A percentile compares a stretch with the other conserved stretches of the same genome.
phyloP scores from a whole-genome alignment of 768 basidiomycete species.

The Mycena haematopus region DNA sequence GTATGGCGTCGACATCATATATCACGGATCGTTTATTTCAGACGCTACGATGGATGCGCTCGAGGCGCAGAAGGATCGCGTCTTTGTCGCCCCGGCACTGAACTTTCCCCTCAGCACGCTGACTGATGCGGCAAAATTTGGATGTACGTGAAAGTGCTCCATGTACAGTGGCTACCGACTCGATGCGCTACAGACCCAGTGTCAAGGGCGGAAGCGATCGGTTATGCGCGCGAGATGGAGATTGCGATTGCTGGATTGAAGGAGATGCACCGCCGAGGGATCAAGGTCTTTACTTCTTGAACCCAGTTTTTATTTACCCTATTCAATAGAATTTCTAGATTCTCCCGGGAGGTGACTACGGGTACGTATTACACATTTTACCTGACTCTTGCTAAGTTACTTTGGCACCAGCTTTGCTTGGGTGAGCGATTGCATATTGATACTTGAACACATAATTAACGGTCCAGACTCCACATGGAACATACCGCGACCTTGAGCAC shows the following conservation, averaged over 20 bases:
- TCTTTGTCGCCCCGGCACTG: constrained; percentile 41
- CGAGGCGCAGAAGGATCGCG: constrained; percentile 41
- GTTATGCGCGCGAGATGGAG: constrained; percentile 40
- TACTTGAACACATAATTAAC: neutral
- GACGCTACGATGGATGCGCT: constrained; percentile 44
- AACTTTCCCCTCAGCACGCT: constrained; percentile 38
- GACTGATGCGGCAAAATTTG: constrained; percentile 34
- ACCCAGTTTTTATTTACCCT: neutral
- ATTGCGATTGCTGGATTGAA: constrained; percentile 41
- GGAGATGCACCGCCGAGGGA: constrained; percentile 44
- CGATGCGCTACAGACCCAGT: constrained; percentile 17
- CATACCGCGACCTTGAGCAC: constrained; percentile 44
- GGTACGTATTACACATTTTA: constrained; percentile 30
- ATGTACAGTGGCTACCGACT: neutral
- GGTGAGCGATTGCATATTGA: neutral
- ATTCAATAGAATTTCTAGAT: constrained; percentile 13
- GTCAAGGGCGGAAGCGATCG: constrained; percentile 30
- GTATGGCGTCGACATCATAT: constrained; percentile 43
- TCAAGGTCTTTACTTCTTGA: constrained; percentile 32
- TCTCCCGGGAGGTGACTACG: constrained; percentile 46
- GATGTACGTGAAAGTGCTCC: constrained; percentile 27
- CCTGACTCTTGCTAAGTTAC: neutral
- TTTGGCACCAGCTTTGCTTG: constrained; percentile 17
- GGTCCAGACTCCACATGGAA: constrained; percentile 41
- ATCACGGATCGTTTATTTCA: constrained; percentile 41